A percentile compares a stretch with the other conserved stretches of the same genome.
phyloP scores from a whole-genome alignment of 345 rosid genomes.

The Physaria fendleri region DNA sequence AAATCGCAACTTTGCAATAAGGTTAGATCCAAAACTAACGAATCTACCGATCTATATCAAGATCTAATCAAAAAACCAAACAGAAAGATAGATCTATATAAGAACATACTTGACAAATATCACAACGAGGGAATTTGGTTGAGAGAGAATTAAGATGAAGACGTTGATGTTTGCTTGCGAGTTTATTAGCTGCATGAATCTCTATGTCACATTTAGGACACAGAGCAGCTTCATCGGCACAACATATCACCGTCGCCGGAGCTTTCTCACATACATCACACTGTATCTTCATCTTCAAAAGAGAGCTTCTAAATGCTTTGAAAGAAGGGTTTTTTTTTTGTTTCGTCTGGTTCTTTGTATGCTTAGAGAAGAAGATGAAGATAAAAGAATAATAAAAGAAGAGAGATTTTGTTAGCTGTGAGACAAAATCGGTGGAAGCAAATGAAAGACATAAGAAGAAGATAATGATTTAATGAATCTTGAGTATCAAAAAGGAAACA shows the following conservation, averaged over 20 bases:
- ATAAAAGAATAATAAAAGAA: too few species aligned
- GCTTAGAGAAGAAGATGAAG: not conserved
- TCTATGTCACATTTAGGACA: constrained; percentile 76
- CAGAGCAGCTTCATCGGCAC: constrained; percentile 97
- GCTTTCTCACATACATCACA: constrained; percentile 98
- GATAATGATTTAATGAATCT: too few species aligned
- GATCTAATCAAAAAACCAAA: not conserved
- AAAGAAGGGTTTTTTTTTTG: not conserved
- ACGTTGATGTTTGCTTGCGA: constrained; percentile 94
- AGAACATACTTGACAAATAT: constrained; percentile 67
- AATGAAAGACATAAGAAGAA: too few species aligned
- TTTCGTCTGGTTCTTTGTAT: not conserved
- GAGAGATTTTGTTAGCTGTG: too few species aligned
- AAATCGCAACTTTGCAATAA: not conserved
- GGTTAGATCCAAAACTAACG: not conserved
- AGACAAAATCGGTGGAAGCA: too few species aligned
- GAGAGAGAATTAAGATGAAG: constrained; percentile 75
- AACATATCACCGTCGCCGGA: constrained; percentile 91
- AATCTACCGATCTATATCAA: not conserved
- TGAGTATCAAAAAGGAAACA: too few species aligned
- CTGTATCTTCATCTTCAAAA: constrained; percentile 70
- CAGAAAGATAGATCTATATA: not conserved
- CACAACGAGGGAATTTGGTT: constrained; percentile 77
- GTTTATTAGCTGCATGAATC: constrained; percentile 92
- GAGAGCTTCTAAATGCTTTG: not conserved